Conservation (phyloP, 441 rosid genomes). For the Gossypium schwendimanii region DNA sequence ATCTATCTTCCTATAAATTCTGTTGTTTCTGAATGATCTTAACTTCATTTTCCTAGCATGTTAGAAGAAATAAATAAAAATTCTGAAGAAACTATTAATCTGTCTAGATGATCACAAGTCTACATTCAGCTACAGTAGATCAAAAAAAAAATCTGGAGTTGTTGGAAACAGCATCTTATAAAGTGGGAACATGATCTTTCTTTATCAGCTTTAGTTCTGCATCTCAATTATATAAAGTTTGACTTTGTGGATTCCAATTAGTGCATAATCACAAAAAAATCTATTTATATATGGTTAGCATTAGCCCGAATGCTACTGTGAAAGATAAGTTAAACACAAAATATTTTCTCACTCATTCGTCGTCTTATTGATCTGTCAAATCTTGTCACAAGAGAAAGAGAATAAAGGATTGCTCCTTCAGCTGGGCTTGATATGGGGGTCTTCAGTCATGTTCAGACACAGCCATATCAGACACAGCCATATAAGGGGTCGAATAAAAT, state of each 20-base stretch:
- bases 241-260: conserved; percentile 2
- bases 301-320: neutral
- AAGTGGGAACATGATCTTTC: conserved; percentile 3
- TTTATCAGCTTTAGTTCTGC: neutral
- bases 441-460: neutral
- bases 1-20: neutral
- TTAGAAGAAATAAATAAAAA: neutral
- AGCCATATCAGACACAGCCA: too few species aligned
- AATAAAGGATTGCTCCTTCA: too few species aligned
- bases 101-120: neutral
- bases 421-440: neutral
- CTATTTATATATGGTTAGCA: neutral
- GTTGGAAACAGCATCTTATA: conserved; percentile 6
- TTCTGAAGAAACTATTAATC: neutral
- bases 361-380: neutral
- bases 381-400: neutral
- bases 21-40: neutral
- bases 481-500: too few species aligned
- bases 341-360: neutral
- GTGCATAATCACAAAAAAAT: neutral
- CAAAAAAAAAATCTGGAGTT: neutral
- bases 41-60: neutral
- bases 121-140: neutral
- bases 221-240: neutral
- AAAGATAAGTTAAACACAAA: neutral